Conservation (phyloP, 129 eudicot genomes). For the Heracleum sosnowskyi region DNA sequence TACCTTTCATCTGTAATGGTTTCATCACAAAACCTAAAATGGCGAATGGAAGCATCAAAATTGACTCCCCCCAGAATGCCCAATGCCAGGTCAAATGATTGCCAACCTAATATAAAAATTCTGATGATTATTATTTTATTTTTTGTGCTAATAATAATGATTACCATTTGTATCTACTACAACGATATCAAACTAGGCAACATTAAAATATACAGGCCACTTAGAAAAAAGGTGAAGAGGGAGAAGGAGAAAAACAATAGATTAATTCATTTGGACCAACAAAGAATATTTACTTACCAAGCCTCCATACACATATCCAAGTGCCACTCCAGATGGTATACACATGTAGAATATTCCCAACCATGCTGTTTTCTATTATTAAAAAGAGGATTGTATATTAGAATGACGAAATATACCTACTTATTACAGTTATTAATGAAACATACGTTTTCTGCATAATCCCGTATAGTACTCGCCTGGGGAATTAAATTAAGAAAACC, state of each 20-base stretch:
- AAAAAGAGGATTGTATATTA: background rate
- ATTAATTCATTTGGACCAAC: background rate
- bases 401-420: background rate
- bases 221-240: background rate
- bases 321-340: slow-evolving; percentile 82
- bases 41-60: slow-evolving; percentile 85
- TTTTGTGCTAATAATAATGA: background rate
- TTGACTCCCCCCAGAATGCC: slow-evolving; percentile 83
- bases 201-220: background rate
- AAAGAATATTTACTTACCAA: slow-evolving; percentile 40
- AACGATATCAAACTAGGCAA: background rate
- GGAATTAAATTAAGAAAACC: background rate
- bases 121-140: background rate
- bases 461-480: background rate
- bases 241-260: background rate
- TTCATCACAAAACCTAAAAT: slow-evolving; percentile 75
- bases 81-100: slow-evolving; percentile 53
- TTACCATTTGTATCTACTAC: slow-evolving; percentile 3
- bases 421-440: background rate
- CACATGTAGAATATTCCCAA: slow-evolving; percentile 97
- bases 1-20: slow-evolving; percentile 92
- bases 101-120: slow-evolving; percentile 46
- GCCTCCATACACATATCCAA: slow-evolving; percentile 97
- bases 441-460: background rate
- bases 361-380: slow-evolving; percentile 77